Conservation (phyloP, 495 filamentous ascomycete genomes). For the Neurospora hispaniola region DNA sequence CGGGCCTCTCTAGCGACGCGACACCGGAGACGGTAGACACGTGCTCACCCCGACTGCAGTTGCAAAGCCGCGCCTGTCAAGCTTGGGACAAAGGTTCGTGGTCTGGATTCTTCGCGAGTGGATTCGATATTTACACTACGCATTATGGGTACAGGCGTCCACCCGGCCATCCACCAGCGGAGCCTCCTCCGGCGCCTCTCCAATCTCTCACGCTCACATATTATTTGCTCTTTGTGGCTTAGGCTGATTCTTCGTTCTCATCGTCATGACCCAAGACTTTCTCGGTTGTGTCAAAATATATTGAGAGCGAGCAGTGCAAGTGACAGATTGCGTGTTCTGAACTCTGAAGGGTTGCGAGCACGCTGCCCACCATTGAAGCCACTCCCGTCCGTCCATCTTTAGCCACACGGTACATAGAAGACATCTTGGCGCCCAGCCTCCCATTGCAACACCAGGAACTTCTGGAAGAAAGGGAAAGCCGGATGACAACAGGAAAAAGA, state of each 20-base stretch:
- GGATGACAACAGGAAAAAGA: neutral
- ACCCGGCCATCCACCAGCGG: neutral
- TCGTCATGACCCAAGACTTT: neutral
- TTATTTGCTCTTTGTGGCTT: neutral
- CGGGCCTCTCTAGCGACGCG: neutral
- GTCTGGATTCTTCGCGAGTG: neutral
- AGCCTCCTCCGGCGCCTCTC: neutral
- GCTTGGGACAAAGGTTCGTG: neutral
- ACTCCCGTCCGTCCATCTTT: neutral
- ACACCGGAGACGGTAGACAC: neutral
- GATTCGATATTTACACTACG: neutral
- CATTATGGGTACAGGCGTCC: neutral
- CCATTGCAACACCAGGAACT: neutral
- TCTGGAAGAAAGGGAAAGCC: neutral
- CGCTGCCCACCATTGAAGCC: neutral
- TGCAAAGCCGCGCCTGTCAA: neutral
- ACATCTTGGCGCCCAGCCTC: neutral
- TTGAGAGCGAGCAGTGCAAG: too few relatives aligned
- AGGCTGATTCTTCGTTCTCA: neutral
- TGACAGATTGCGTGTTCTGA: too few relatives aligned
- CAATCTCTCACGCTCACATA: neutral
- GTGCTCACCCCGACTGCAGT: neutral
- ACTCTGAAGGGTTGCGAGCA: too few relatives aligned
- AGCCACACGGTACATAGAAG: neutral
- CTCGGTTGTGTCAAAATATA: neutral